These are phyloP conservation scores for Ustilago curta DNA, from an alignment of 1,284 basidiomycete species.

Conservation along the genomic window DNA sequence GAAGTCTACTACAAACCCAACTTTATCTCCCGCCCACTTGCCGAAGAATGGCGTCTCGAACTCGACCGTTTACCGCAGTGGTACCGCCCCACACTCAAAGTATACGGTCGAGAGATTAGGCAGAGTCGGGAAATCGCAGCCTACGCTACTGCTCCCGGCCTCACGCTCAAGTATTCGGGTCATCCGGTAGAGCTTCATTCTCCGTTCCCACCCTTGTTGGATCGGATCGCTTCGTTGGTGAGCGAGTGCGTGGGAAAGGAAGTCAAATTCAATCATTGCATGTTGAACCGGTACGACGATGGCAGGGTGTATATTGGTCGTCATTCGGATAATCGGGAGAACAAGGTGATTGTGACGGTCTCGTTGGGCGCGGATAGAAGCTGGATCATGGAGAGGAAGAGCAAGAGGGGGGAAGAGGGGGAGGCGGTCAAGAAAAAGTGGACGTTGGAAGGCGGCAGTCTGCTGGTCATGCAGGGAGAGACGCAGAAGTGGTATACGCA, in stretches of 20 bases:
- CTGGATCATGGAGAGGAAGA: conserved; percentile 71
- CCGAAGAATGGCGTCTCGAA: conserved; percentile 70
- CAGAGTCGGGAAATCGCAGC: conserved; percentile 72
- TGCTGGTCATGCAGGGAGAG: conserved; percentile 74
- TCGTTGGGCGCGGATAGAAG: conserved; percentile 72
- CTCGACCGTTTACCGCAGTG: conserved; percentile 65
- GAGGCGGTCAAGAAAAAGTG: conserved; percentile 61
- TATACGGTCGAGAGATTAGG: conserved; percentile 73
- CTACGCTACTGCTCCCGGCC: conserved; percentile 68
- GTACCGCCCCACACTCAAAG: conserved; percentile 73
- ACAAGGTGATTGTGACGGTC: conserved; percentile 73
- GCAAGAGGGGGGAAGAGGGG: conserved; percentile 4
- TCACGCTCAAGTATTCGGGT: conserved; percentile 71
- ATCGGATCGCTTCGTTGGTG: conserved; percentile 70
- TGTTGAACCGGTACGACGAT: conserved; percentile 73
- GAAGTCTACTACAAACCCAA: conserved; percentile 71
- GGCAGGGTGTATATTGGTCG: conserved; percentile 71
- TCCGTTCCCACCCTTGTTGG: conserved; percentile 71
- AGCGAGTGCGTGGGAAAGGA: conserved; percentile 69
- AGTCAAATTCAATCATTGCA: conserved; percentile 73
- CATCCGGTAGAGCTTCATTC: conserved; percentile 70
- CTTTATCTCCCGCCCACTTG: conserved; percentile 68
- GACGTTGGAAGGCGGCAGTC: conserved; percentile 71
- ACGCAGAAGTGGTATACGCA: conserved; percentile 73
- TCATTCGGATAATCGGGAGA: conserved; percentile 70